phyloP scores from a whole-genome alignment of 2,329 filamentous ascomycete genomes.

The Cladophialophora bantiana region DNA sequence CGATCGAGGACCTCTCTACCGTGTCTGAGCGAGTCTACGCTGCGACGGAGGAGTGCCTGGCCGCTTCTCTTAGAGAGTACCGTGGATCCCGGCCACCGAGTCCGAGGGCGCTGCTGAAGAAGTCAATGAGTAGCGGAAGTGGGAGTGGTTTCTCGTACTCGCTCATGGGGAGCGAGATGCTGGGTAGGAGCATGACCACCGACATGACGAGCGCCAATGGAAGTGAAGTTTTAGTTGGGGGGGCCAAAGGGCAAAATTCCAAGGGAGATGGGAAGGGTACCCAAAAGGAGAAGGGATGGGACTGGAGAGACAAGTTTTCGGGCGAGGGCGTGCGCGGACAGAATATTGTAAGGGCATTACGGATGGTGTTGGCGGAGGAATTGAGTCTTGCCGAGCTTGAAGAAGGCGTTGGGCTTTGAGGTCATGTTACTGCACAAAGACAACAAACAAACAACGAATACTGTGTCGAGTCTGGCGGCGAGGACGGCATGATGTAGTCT shows the following conservation, averaged over 20 bases:
- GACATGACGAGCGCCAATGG: conserved; percentile 52
- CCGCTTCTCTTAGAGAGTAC: conserved; percentile 74
- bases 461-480: too few relatives aligned
- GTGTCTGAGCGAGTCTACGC: conserved; percentile 74
- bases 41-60: conserved; percentile 79
- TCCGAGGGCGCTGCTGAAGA: conserved; percentile 72
- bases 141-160: conserved; percentile 66
- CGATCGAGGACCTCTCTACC: conserved; percentile 80
- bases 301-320: conserved; percentile 69
- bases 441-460: not conserved
- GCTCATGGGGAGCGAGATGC: conserved; percentile 75
- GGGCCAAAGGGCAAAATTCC: conserved; percentile 25
- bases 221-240: conserved; percentile 53
- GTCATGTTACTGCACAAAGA: not conserved
- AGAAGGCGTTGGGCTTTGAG: not conserved
- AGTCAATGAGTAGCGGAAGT: conserved; percentile 62
- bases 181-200: conserved; percentile 63
- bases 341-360: conserved; percentile 75
- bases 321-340: conserved; percentile 65
- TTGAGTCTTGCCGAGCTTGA: conserved; percentile 50
- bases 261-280: conserved; percentile 39
- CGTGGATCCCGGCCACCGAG: conserved; percentile 65
- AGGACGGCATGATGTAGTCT: not conserved
- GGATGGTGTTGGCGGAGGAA: conserved; percentile 76
- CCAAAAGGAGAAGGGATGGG: conserved; percentile 66